Percentiles rank a stretch among this genome's conserved stretches.
Conservation (phyloP, 805 yeast species). For the Candida maltosa region DNA sequence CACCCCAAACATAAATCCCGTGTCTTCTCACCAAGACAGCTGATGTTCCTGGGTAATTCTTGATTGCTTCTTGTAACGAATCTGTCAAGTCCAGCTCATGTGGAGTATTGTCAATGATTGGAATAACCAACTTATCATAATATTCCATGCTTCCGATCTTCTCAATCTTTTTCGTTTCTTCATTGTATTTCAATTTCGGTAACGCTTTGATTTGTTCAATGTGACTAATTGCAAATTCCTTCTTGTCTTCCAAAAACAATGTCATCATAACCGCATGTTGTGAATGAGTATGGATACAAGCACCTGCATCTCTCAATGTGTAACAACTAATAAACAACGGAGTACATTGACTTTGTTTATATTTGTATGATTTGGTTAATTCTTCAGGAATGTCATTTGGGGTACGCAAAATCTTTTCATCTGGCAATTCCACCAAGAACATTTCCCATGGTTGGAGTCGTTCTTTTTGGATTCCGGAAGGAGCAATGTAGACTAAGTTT, state of each 20-base stretch:
- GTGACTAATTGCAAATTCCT: slow-evolving; percentile 71
- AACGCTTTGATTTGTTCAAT: slow-evolving; percentile 93
- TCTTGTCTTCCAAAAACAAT: slow-evolving; percentile 54
- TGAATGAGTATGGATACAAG: slow-evolving; percentile 94
- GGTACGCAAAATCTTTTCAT: slow-evolving; percentile 50
- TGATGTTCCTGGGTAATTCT: slow-evolving; percentile 69
- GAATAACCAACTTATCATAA: slow-evolving; percentile 74
- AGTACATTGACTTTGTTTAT: slow-evolving; percentile 91
- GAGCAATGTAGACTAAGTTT: slow-evolving; percentile 70
- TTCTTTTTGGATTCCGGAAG: slow-evolving; percentile 96
- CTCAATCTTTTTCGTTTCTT: slow-evolving; percentile 36
- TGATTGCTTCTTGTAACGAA: slow-evolving; percentile 59
- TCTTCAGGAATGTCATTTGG: slow-evolving; percentile 48
- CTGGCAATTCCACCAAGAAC: slow-evolving; percentile 66
- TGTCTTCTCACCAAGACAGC: slow-evolving; percentile 91
- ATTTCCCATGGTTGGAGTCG: slow-evolving; percentile 76
- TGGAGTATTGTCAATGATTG: slow-evolving; percentile 88
- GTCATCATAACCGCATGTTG: slow-evolving; percentile 83
- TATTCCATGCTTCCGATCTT: slow-evolving; percentile 68
- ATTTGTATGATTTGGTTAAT: slow-evolving; percentile 37
- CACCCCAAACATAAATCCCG: slow-evolving; percentile 97
- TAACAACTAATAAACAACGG: slow-evolving; percentile 80
- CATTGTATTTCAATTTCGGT: slow-evolving; percentile 47
- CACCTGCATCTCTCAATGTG: slow-evolving; percentile 71
- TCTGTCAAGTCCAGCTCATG: slow-evolving; percentile 81